Percentiles rank a stretch among this genome's conserved stretches.
Evolutionary conservation across 208 protist genomes (phyloP).

Genomic region (Novymonas esmeraldas): DNA sequence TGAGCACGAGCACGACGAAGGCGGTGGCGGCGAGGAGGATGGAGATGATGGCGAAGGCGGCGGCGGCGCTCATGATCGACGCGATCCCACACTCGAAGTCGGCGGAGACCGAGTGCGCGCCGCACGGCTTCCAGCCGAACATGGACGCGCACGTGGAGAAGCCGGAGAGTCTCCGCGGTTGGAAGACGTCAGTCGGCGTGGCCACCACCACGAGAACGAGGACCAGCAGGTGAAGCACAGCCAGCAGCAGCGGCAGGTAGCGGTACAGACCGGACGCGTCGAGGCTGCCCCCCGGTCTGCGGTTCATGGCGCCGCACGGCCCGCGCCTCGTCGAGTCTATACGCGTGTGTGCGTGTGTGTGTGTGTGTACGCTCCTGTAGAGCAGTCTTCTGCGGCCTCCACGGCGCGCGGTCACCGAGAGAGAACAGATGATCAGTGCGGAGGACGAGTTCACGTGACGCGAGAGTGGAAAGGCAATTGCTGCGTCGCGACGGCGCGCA

Average conservation of each 20-base stretch:
- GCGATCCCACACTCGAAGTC: constrained; percentile 39
- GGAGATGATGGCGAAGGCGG: constrained; percentile 51
- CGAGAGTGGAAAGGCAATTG: no score
- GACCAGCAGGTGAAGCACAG: constrained; percentile 27
- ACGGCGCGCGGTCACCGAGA: no score
- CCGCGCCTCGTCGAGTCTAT: no score
- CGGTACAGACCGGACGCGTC: constrained; percentile 19
- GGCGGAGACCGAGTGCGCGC: constrained; percentile 11
- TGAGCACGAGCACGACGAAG: constrained; percentile 30
- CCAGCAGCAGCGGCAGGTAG: constrained; percentile 24
- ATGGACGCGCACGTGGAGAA: constrained; percentile 35
- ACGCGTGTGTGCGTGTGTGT: no score
- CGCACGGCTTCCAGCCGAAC: constrained; percentile 42
- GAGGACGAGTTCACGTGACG: no score
- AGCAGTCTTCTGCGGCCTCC: no score
- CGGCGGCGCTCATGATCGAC: constrained; percentile 37
- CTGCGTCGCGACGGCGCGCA: no score
- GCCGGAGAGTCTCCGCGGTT: constrained; percentile 7
- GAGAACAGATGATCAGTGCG: no score
- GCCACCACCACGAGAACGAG: constrained; percentile 40
- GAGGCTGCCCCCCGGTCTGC: constrained; percentile 16
- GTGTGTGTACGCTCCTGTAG: no score
- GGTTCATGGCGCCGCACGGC: constrained; percentile 18
- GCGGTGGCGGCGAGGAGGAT: constrained; percentile 39
- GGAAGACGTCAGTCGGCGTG: constrained; percentile 45